Base-by-base conservation (phyloP, 106 monocot species). In the Apostasia shenzhenica region DNA sequence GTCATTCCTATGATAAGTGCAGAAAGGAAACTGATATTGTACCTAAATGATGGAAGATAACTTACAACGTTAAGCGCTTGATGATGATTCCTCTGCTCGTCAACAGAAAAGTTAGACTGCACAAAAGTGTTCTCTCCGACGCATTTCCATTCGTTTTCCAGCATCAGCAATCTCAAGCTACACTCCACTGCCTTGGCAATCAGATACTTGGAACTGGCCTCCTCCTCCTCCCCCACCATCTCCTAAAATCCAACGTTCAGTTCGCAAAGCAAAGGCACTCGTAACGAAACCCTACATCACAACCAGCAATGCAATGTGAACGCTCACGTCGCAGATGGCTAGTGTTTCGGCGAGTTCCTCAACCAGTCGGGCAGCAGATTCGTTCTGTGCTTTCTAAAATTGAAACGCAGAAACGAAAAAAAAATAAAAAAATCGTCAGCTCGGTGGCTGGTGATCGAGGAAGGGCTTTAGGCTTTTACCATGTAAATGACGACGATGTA, bases 41-140 rank as follows among this genome's bases (percentile, higher is more conserved):
- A 47, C 2, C 5, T 7, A 5, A 55, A 26, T 58, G 8, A 10
- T 58, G 14, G 3, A 45, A 44, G 39, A 45, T 62, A 49, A 13
- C 48, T 44, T 83, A 88, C 91, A 88, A 88, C 78, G 69, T 84
- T 85, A 50, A 92, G 45, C 41, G 88, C 76, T 45, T 68, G 59
- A 0, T 80, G 48, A 54, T 82, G 72, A 26, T 47, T 82, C 14
- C 75, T 75, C 78, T 92, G 85, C 59, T 88, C 80, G 1, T 39
- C 42, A 40, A 59, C 9, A 59, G 69, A 61, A 70, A 92, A 88
- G 5, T 26, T 75, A 26, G 83, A 88, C 9, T 74, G 14, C 0
- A 88, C 83, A 70, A 83, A 92, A 41, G 53, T 74, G 52, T 58
- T 73, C 7, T 85, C 72, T 11, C 92, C 80, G 1, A 92, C 66